phyloP scores from a whole-genome alignment of 805 yeast species.

The Debaryomyces hansenii region DNA sequence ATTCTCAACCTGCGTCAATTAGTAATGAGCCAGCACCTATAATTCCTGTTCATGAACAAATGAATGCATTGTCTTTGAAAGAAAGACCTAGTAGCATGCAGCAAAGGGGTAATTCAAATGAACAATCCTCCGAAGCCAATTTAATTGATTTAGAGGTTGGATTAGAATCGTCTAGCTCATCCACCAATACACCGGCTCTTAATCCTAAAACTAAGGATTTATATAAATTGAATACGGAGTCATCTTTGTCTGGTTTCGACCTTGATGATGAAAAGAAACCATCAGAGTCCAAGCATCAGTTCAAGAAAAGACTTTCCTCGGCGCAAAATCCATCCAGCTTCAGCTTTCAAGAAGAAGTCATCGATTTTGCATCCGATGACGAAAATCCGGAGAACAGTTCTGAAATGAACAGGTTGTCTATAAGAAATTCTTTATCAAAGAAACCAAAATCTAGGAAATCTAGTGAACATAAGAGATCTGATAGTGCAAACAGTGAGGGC shows the following conservation, averaged over 20 bases:
- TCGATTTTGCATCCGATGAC: slow-evolving; percentile 48
- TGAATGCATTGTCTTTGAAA: neutral
- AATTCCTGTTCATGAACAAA: neutral
- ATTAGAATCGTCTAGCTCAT: slow-evolving; percentile 23
- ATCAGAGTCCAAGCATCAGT: slow-evolving; percentile 22
- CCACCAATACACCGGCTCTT: slow-evolving; percentile 17
- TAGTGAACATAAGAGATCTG: slow-evolving; percentile 30
- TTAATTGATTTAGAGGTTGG: slow-evolving; percentile 39
- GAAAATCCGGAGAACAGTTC: slow-evolving; percentile 38
- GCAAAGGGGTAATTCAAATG: neutral
- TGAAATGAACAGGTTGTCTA: slow-evolving; percentile 39
- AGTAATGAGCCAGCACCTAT: neutral
- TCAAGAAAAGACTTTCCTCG: slow-evolving; percentile 32
- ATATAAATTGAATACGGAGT: slow-evolving; percentile 1
- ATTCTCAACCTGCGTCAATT: neutral
- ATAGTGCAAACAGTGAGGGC: slow-evolving; percentile 19
- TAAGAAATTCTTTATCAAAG: slow-evolving; percentile 37
- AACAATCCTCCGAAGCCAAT: slow-evolving; percentile 19
- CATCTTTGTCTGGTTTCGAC: slow-evolving; percentile 25
- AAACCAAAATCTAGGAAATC: slow-evolving; percentile 28
- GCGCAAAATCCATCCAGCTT: slow-evolving; percentile 28
- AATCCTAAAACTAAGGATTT: slow-evolving; percentile 8
- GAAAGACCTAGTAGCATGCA: neutral
- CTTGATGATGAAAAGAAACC: slow-evolving; percentile 16
- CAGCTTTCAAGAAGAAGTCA: slow-evolving; percentile 41